Conservation (phyloP, 2,329 filamentous ascomycete species). For the Rhinocladiella similis region DNA sequence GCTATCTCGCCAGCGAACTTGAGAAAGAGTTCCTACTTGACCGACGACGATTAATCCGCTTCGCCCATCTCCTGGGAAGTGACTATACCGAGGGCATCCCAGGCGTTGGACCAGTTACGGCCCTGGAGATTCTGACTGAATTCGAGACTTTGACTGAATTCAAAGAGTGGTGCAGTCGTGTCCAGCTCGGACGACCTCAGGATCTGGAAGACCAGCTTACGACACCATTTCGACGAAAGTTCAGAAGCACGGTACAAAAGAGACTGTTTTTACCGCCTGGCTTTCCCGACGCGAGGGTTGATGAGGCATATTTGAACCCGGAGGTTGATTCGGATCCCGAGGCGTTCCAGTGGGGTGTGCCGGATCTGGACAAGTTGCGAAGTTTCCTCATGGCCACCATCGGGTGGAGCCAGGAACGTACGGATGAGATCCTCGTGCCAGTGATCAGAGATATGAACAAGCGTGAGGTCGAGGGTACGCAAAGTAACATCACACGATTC, state of each 20-base stretch:
- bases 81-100: conserved; percentile 94
- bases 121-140: conserved; percentile 89
- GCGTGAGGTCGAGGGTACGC: conserved; percentile 83
- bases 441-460: conserved; percentile 95
- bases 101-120: conserved; percentile 90
- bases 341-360: conserved; percentile 91
- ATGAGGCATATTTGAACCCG: conserved; percentile 79
- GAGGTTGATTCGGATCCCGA: conserved; percentile 80
- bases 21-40: conserved; percentile 87
- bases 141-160: conserved; percentile 75
- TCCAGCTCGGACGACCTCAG: conserved; percentile 68
- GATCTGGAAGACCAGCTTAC: conserved; percentile 58
- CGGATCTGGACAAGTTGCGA: conserved; percentile 82
- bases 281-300: conserved; percentile 78
- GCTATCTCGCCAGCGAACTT: conserved; percentile 80
- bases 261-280: conserved; percentile 81
- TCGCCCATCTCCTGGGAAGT: conserved; percentile 87
- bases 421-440: conserved; percentile 92
- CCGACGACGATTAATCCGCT: conserved; percentile 80
- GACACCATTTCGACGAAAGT: conserved; percentile 77
- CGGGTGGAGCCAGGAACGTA: conserved; percentile 87
- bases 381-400: conserved; percentile 87
- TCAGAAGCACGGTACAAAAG: conserved; percentile 71
- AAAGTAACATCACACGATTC: conserved; percentile 92
- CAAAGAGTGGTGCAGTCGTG: conserved; percentile 79